Percentiles rank a stretch among this genome's conserved stretches.
phyloP scores from a whole-genome alignment of 441 rosid species.

The California macrophylla region DNA sequence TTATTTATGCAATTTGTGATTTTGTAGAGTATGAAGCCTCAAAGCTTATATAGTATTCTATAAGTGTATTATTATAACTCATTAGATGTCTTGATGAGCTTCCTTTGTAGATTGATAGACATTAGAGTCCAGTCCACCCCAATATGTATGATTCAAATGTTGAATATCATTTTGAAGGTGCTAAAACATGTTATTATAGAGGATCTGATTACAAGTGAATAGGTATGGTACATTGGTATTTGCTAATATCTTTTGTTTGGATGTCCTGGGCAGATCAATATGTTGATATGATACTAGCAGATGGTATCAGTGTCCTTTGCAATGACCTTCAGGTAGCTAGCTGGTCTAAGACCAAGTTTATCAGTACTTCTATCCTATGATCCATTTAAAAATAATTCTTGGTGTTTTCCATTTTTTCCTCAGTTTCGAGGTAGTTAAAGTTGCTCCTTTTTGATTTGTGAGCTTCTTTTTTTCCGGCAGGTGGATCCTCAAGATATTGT shows the following conservation, averaged over 20 bases:
- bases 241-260: constrained; percentile 13
- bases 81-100: not conserved
- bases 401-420: constrained; percentile 3
- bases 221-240: not conserved
- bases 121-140: not conserved
- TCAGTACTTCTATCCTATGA: not conserved
- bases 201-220: not conserved
- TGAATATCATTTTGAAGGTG: not conserved
- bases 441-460: constrained; percentile 15
- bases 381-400: constrained; percentile 3
- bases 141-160: not conserved
- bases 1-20: no score
- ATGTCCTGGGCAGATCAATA: constrained; percentile 50
- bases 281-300: constrained; percentile 73
- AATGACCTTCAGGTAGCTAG: constrained; percentile 77
- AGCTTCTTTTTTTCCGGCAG: constrained; percentile 30
- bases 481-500: constrained; percentile 98
- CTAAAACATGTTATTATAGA: not conserved
- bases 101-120: not conserved
- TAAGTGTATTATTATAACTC: not conserved
- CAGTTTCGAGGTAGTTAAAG: not conserved
- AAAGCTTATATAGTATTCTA: not conserved
- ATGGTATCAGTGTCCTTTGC: constrained; percentile 80
- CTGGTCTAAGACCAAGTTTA: constrained; percentile 3
- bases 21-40: not conserved